Base-by-base conservation (phyloP, 495 filamentous ascomycete genomes). In the Rhypophila decipiens region DNA sequence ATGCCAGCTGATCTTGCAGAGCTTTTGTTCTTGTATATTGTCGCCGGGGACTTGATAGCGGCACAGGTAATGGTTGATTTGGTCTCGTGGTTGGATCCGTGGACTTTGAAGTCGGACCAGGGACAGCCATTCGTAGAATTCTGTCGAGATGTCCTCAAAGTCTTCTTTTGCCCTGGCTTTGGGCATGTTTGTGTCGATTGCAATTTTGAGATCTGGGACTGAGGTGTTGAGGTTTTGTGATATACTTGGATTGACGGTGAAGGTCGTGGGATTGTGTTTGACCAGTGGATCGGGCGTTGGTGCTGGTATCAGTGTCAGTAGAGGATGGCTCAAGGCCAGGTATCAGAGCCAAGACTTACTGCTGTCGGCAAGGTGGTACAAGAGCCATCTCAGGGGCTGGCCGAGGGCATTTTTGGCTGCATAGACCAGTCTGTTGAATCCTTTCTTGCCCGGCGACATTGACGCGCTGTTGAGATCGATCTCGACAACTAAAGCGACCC, bases 381-480 rank as follows among this genome's bases (percentile, higher is more conserved):
- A 91, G 2, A 96, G 72, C 88, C 91, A 97, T 1, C 81, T 79
- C 20, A 87, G 52, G 1, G 86, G 78, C 24, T 76, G 61, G 31
- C 77, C 82, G 5, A 96, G 72, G 29, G 87, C 86, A 52, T 95
- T 90, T 48, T 86, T 82, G 64, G 85, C 90, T 11, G 89, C 89
- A 71, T 88, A 89, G 12, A 86, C 69, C 33, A 96, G 77, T 36
- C 88, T 78, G 48, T 94, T 84, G 51, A 96, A 96, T 0, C 85
- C 87, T 55, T 93, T 94, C 64, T 91, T 95, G 22, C 91, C 93
- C 56, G 87, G 87, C 7, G 88, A 59, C 87, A 96, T 96, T 10
- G 83, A 86, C 0, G 86, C 82, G 22, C 76, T 72, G 4, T 87
- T 79, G 13, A 98, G 76, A 44, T 97, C 83, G 29, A 90, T 70